phyloP scores from a whole-genome alignment of 2,329 filamentous ascomycete genomes.

The Neopestalotiopsis sp. region DNA sequence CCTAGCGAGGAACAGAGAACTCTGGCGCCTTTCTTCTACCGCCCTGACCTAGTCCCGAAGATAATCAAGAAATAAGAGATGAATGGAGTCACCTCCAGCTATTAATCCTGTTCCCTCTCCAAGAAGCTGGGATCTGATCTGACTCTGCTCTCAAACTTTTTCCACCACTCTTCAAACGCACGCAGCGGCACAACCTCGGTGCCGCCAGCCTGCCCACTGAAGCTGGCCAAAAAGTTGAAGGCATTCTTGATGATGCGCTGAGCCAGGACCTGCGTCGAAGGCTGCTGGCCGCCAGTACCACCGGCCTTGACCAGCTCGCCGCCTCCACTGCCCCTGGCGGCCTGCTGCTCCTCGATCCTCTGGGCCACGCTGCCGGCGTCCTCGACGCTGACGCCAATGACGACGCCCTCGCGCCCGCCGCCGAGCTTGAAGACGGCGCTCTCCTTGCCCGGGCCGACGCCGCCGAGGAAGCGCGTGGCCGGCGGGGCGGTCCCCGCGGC shows the following conservation, averaged over 20 bases:
- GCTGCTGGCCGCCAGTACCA: slow-evolving; percentile 36
- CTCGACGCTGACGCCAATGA: slow-evolving; percentile 85
- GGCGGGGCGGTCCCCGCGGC: slow-evolving; percentile 44
- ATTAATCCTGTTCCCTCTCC: slow-evolving; percentile 59
- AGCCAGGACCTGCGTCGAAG: slow-evolving; percentile 79
- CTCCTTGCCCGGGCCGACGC: slow-evolving; percentile 87
- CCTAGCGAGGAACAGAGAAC: slow-evolving; percentile 3
- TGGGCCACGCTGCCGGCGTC: slow-evolving; percentile 72
- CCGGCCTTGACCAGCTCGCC: slow-evolving; percentile 20
- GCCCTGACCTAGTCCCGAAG: background rate
- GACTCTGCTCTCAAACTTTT: slow-evolving; percentile 88
- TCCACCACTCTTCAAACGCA: slow-evolving; percentile 97
- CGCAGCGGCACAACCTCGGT: slow-evolving; percentile 91
- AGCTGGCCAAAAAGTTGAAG: slow-evolving; percentile 94
- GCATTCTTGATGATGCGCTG: slow-evolving; percentile 96
- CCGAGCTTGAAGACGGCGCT: slow-evolving; percentile 87
- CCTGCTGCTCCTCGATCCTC: slow-evolving; percentile 58
- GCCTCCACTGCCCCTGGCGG: slow-evolving; percentile 25
- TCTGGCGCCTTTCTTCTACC: background rate
- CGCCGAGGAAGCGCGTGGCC: slow-evolving; percentile 85
- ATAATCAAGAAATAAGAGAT: background rate
- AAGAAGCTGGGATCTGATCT: slow-evolving; percentile 88
- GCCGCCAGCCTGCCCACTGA: slow-evolving; percentile 71
- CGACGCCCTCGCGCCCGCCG: slow-evolving; percentile 50
- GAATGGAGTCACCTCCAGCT: no score